These are phyloP conservation scores for Paramecium caudatum DNA, from an alignment of 73 alveolate species.

Conservation along the genomic window DNA sequence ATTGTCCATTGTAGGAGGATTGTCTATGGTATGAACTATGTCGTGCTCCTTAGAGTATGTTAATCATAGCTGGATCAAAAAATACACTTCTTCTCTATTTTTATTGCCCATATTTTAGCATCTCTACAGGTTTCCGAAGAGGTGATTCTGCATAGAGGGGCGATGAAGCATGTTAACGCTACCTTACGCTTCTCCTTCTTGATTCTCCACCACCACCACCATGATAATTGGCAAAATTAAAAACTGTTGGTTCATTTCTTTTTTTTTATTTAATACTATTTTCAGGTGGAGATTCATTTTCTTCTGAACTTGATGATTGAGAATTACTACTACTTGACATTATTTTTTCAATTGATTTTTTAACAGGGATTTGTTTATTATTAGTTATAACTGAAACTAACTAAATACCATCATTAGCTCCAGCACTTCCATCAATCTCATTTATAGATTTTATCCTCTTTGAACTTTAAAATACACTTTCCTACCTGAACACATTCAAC, in stretches of 20 bases:
- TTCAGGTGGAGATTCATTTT: too few relatives aligned
- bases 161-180: not conserved
- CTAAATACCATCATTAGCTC: too few relatives aligned
- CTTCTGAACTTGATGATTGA: too few relatives aligned
- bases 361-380: too few relatives aligned
- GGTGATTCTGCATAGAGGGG: constrained; percentile 4
- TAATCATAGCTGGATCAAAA: not conserved
- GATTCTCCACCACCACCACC: not conserved
- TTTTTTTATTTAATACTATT: not conserved
- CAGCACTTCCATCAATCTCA: not conserved
- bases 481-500: not conserved
- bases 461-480: constrained; percentile 18
- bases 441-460: not conserved
- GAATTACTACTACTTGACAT: too few relatives aligned
- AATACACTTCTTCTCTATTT: not conserved
- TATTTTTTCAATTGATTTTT: too few relatives aligned
- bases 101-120: not conserved
- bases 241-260: too few relatives aligned
- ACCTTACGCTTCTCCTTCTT: not conserved
- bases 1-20: too few relatives aligned
- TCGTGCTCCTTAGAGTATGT: not conserved
- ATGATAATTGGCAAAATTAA: not conserved
- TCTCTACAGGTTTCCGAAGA: not conserved
- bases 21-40: too few relatives aligned
- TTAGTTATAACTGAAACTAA: too few relatives aligned